phyloP scores from a whole-genome alignment of 2,329 filamentous ascomycete species.

The Macrophomina tecta region DNA sequence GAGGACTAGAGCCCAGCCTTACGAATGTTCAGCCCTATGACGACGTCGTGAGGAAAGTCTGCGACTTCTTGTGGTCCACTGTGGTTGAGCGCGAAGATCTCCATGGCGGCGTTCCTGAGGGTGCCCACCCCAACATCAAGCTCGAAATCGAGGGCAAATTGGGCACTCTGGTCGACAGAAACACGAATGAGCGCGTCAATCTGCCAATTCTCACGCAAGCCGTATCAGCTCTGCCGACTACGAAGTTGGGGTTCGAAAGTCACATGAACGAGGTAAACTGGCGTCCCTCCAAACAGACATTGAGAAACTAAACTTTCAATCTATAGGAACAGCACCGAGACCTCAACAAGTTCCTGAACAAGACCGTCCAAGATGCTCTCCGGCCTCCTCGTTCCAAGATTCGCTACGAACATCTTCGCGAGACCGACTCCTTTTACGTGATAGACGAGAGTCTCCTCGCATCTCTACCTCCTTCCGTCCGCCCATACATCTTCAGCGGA shows the following conservation, averaged over 20 bases:
- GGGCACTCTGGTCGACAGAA: constrained; percentile 77
- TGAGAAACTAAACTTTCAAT: not conserved
- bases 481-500: constrained; percentile 12
- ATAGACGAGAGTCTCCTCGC: constrained; percentile 31
- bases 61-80: constrained; percentile 78
- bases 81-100: constrained; percentile 72
- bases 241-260: constrained; percentile 75
- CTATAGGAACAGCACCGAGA: constrained; percentile 75
- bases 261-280: constrained; percentile 67
- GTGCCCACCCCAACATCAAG: constrained; percentile 61
- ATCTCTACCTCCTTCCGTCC: constrained; percentile 58
- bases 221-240: constrained; percentile 40
- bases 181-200: constrained; percentile 71
- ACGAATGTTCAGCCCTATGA: constrained; percentile 74
- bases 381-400: constrained; percentile 64
- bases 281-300: not conserved
- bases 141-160: constrained; percentile 96
- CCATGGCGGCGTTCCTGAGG: constrained; percentile 9
- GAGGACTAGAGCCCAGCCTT: constrained; percentile 64
- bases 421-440: constrained; percentile 79
- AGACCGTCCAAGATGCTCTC: constrained; percentile 61
- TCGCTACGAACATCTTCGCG: constrained; percentile 80
- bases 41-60: constrained; percentile 75
- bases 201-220: constrained; percentile 74
- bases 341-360: constrained; percentile 86